Evolutionary conservation across 2,329 filamentous ascomycete species (phyloP), one percentile per base, ranked within the genome.

Genomic region (Pyricularia grisea): DNA sequence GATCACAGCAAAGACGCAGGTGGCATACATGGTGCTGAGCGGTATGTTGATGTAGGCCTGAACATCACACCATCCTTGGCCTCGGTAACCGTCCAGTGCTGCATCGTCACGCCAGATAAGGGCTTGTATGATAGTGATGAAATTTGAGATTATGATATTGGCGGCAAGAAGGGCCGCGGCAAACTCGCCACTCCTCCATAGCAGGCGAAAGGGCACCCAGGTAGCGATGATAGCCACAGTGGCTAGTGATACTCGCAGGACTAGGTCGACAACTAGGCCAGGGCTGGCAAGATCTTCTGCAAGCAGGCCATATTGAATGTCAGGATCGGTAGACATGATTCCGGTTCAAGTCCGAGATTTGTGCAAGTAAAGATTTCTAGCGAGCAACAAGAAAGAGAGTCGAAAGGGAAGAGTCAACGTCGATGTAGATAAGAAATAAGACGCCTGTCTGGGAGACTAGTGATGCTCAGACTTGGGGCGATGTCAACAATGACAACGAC

Each of bases 1-100:
- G 80, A 87, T 84, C 69, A 87, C 82, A 74, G 84, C 82, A 67
- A 87, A 82, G 64, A 87, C 77, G 50, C 82, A 81, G n/a, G 82
- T 81, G 60, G 79, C 79, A 74, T 81, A 87, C 61, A 84, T 73
- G 1, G 81, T 81, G 60, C 80, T 74, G 30, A 82, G 70, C 4
- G 79, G 75, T n/a, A 73, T 76, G 25, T 68, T 66, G 10, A 78
- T 65, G 72, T 81, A 82, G 10, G 76, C 74, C 72, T 84, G 79
- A 42, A 87, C 11, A 72, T 88, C 86, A 73, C 86, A 88, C 76
- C 84, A 81, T 23, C 83, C 84, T 28, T 78, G 74, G 67, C 86
- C 86, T 2, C 79, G 75, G 78, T 79, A 87, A 85, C 86, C 88
- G 42, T 70, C 71, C 36, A 73, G 73, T 69, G 83, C 81, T 74